Evolutionary conservation across 345 rosid species (phyloP), one percentile per base, ranked within the genome.

Genomic region (Aquilaria malaccensis): DNA sequence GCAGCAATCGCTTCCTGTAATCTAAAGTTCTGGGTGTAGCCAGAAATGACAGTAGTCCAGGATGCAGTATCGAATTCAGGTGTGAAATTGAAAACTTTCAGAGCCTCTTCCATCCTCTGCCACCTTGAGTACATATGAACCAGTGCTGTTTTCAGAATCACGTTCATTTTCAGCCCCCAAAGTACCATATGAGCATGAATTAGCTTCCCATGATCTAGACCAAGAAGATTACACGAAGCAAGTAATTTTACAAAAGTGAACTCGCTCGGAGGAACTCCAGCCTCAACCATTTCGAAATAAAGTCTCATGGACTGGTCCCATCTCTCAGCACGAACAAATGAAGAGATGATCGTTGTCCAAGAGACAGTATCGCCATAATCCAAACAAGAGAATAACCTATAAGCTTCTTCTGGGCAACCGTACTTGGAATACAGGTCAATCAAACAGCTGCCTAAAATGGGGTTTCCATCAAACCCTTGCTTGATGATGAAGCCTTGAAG

Each of bases 301-400:
- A 84, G 59, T 60, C 47, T 45, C 32, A 84, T 69, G 53, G 87
- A 94, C 58, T 61, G 74, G 33, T 56, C 59, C 83, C 86, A 78
- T 65, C 81, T 70, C 32, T 71, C 67, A 51, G 70, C 83, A 70
- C 70, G 78, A 58, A 78, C 74, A 30, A 71, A 65, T 13, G 84
- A 81, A 67, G 89, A 75, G 52, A 89, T 83, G 85, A 86, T 74
- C 49, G 72, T 64, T 3, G 94, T 84, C 96, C 91, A 84, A n/a
- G 82, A 73, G 71, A 86, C 72, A 5, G 72, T 68, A 67, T 89
- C 94, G 2, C 67, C 53, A 64, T 70, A 77, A 13, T 67, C 78
- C 65, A 76, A 63, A 29, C 56, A 63, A 47, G 59, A 32, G 71
- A 86, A 87, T 32, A 82, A 33, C 56, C 70, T 72, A 61, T 52